A percentile compares a stretch with the other conserved stretches of the same genome.
Conservation (phyloP, 176 grass and related monocot species). For the Aegilops longissima region DNA sequence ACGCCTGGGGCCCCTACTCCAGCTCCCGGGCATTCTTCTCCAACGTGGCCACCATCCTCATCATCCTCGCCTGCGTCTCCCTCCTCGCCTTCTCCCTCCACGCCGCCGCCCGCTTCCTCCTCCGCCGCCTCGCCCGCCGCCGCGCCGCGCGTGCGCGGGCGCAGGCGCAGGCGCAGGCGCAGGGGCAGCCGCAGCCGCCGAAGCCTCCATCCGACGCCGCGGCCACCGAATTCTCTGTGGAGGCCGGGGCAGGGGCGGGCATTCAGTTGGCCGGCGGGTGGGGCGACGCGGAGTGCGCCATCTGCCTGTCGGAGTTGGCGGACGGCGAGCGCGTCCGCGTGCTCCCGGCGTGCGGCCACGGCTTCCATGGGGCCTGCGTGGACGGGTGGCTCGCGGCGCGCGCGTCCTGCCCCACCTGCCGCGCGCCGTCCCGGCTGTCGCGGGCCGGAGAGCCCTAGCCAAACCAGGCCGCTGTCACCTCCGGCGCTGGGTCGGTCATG, state of each 20-base stretch:
- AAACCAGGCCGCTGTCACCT: not conserved
- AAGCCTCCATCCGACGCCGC: slow-evolving; percentile 26
- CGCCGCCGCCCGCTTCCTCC: slow-evolving; percentile 60
- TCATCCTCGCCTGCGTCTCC: slow-evolving; percentile 80
- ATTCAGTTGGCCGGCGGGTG: not conserved
- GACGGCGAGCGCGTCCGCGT: slow-evolving; percentile 57
- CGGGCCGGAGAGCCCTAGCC: slow-evolving; percentile 35
- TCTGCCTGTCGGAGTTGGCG: slow-evolving; percentile 69
- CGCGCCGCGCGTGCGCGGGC: not conserved
- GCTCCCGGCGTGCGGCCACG: slow-evolving; percentile 68
- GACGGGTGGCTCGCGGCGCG: slow-evolving; percentile 70
- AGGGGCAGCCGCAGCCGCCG: not conserved
- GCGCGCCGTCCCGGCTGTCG: slow-evolving; percentile 41
- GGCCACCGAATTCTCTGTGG: not conserved
- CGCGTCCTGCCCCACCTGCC: slow-evolving; percentile 74
- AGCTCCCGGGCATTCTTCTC: slow-evolving; percentile 72
- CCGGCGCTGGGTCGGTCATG: not conserved
- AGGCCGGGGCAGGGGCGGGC: not conserved
- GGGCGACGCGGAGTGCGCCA: slow-evolving; percentile 65
- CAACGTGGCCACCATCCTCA: slow-evolving; percentile 86
- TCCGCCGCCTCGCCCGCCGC: slow-evolving; percentile 39
- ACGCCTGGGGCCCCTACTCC: slow-evolving; percentile 63
- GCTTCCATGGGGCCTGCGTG: slow-evolving; percentile 71
- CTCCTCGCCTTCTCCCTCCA: slow-evolving; percentile 83
- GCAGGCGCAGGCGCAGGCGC: not conserved